These are phyloP conservation scores for Lactuca saligna DNA, from an alignment of 129 eudicot species.

Conservation along the genomic window DNA sequence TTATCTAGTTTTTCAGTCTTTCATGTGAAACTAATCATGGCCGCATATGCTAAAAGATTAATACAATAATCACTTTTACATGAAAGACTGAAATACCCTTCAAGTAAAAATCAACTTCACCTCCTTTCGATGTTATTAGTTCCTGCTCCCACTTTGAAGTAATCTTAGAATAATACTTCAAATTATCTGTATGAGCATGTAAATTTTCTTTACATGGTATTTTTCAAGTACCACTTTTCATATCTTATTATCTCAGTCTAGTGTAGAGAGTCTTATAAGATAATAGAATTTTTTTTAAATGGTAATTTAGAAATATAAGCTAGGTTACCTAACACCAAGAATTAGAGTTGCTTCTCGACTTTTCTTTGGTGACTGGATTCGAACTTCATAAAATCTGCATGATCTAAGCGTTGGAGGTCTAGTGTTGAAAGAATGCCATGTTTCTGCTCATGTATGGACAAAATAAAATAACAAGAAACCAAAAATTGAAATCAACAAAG, in stretches of 20 bases:
- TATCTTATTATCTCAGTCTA: background rate
- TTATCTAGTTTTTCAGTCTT: too few species aligned
- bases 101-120: too few species aligned
- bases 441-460: background rate
- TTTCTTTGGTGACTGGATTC: slow-evolving; percentile 86
- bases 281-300: too few species aligned
- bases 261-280: background rate
- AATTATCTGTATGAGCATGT: background rate
- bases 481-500: too few species aligned
- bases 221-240: background rate
- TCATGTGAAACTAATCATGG: too few species aligned
- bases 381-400: slow-evolving; percentile 82
- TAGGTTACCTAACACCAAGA: slow-evolving; percentile 72
- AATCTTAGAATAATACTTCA: slow-evolving; percentile 9
- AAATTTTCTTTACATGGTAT: background rate
- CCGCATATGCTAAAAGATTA: too few species aligned
- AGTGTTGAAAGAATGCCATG: slow-evolving; percentile 83
- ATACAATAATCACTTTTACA: too few species aligned
- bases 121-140: too few species aligned
- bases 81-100: too few species aligned
- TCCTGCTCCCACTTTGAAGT: too few species aligned
- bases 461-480: too few species aligned
- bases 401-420: slow-evolving; percentile 65
- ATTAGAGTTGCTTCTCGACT: slow-evolving; percentile 86
- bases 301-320: too few species aligned